Evolutionary conservation across 176 grass and related monocot species (phyloP).

Genomic region (Aegilops sharonensis): DNA sequence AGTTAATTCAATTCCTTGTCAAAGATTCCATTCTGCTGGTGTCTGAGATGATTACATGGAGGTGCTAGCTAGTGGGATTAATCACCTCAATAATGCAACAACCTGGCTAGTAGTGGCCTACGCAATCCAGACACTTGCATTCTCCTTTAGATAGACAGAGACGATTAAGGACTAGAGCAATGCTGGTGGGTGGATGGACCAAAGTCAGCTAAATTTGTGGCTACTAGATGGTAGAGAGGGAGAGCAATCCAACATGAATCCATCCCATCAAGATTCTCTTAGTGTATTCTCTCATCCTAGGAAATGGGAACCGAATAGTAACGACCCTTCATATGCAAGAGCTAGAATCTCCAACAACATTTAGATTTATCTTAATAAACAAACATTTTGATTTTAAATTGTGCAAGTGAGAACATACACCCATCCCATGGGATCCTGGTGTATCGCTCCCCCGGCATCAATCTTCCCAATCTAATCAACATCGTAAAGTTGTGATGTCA

Average conservation of each 20-base stretch:
- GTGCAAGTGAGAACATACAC: not conserved
- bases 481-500: not conserved
- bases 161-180: not conserved
- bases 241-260: not conserved
- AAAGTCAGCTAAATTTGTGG: not conserved
- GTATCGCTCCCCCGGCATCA: not conserved
- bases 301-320: not conserved
- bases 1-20: not conserved
- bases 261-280: not conserved
- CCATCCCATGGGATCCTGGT: not conserved
- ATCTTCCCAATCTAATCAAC: not conserved
- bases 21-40: not conserved
- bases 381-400: not conserved
- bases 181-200: not conserved
- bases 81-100: not conserved
- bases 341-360: not conserved
- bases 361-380: not conserved
- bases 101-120: not conserved
- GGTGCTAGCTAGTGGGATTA: not conserved
- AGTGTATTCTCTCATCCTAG: not conserved
- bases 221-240: not conserved
- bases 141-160: not conserved
- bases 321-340: not conserved
- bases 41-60: not conserved
- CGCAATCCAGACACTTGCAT: not conserved